Base-by-base conservation (phyloP, 2,329 filamentous ascomycete genomes). In the Penicillium sp. region DNA sequence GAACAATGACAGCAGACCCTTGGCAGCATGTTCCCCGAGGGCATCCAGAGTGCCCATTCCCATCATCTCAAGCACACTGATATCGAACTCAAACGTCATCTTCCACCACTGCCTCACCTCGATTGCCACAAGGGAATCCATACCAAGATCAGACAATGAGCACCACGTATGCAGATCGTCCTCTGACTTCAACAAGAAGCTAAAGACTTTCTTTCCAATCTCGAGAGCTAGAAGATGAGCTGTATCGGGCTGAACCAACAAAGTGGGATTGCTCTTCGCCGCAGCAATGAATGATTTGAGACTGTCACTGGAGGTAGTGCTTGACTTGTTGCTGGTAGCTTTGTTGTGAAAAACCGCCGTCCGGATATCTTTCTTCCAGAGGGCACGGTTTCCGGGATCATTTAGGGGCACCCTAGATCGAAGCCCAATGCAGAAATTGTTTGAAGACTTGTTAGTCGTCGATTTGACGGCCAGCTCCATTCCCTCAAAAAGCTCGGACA, bases 61-160 rank as follows among this genome's bases (percentile, higher is more conserved):
- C 52, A 71, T 46, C 46, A 72, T 61, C 11, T 71, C 67, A 2
- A 72, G 57, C 2, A 70, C 59, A 33, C 57, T 61, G 14, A 71
- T 60, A 46, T 71, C 67, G n/a, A 66, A 62, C 9, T 45, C 55
- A 6, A 65, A 59, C 3, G 31, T 58, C 7, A 51, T 21, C 14
- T 61, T 57, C 49, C 67, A 62, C 69, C 69, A 72, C 26, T 63
- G 65, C 16, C 65, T 61, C 11, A 73, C 50, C 51, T 73, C 69
- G 23, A 72, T 65, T 1, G 66, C 67, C 37, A 69, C 62, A 13
- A 73, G 60, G 1, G 69, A 72, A 48, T 73, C 71, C 42, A 71
- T 60, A 14, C 64, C 67, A 16, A 68, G 55, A 3, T 60, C 65
- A 50, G 57, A 51, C 21, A 72, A 43, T 1, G 64, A 56, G 42